phyloP scores from a whole-genome alignment of 1,139 yeast species.

The Chernovozyma aurita region DNA sequence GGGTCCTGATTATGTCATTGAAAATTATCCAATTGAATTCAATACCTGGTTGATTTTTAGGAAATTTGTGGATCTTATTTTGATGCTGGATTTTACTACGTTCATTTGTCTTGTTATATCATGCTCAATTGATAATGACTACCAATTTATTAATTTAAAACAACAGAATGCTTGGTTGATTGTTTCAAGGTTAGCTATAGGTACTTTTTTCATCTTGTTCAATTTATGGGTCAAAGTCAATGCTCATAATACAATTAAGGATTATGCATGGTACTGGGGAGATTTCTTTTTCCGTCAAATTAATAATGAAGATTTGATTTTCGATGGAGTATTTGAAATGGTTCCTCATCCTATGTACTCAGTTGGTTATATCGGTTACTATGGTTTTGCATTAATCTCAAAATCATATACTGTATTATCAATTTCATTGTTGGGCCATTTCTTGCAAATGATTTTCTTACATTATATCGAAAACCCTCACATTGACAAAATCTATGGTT shows the following conservation, averaged over 20 bases:
- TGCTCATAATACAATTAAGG: slow-evolving; percentile 86
- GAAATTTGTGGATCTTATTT: slow-evolving; percentile 73
- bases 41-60: slow-evolving; percentile 83
- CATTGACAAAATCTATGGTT: slow-evolving; percentile 74
- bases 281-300: slow-evolving; percentile 84
- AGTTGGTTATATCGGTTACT: slow-evolving; percentile 84
- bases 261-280: slow-evolving; percentile 96
- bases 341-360: slow-evolving; percentile 96
- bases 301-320: slow-evolving; percentile 67
- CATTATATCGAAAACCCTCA: slow-evolving; percentile 83
- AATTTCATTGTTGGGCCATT: slow-evolving; percentile 74
- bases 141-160: slow-evolving; percentile 33
- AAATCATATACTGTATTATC: slow-evolving; percentile 70
- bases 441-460: slow-evolving; percentile 73
- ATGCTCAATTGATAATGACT: slow-evolving; percentile 41
- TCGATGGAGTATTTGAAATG: slow-evolving; percentile 88
- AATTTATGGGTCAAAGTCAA: slow-evolving; percentile 85
- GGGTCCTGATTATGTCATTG: slow-evolving; percentile 48
- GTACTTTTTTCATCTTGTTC: slow-evolving; percentile 54
- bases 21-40: slow-evolving; percentile 63
- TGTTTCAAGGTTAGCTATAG: slow-evolving; percentile 35
- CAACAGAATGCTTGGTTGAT: slow-evolving; percentile 34
- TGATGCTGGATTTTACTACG: slow-evolving; percentile 83
- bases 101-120: slow-evolving; percentile 67
- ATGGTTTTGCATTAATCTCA: slow-evolving; percentile 77